phyloP scores from a whole-genome alignment of 768 basidiomycete genomes.

The Mrakia gelida region DNA sequence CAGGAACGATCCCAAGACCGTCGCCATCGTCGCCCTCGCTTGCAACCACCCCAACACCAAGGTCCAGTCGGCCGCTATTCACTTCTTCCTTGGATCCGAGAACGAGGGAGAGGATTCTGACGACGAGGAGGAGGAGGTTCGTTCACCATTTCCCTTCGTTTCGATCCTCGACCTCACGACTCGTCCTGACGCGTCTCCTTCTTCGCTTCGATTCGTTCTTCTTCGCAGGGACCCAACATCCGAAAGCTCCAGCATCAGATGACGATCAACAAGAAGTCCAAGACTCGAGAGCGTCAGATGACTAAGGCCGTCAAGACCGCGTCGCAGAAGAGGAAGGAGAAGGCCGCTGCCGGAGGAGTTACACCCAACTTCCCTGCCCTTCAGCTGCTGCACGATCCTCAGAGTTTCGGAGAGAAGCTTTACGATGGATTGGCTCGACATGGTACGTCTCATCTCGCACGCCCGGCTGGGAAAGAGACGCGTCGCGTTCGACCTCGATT shows the following conservation, averaged over 20 bases:
- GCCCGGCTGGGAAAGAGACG: neutral
- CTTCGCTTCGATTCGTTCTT: neutral
- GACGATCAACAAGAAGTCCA: constrained; percentile 90
- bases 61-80: constrained; percentile 87
- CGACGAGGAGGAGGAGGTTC: constrained; percentile 61
- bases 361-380: constrained; percentile 78
- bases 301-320: constrained; percentile 60
- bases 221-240: constrained; percentile 58
- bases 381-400: constrained; percentile 88
- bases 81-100: constrained; percentile 90
- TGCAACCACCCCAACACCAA: constrained; percentile 91
- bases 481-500: neutral
- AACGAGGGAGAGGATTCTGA: constrained; percentile 64
- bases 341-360: constrained; percentile 39
- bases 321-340: constrained; percentile 43
- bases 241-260: constrained; percentile 74
- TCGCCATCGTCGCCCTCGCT: constrained; percentile 83
- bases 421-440: constrained; percentile 76
- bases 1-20: constrained; percentile 86
- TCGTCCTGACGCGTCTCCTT: constrained; percentile 20
- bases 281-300: constrained; percentile 74
- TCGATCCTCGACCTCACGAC: constrained; percentile 34
- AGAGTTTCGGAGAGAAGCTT: constrained; percentile 89
- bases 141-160: neutral
- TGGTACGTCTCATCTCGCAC: constrained; percentile 40